Base-by-base conservation (phyloP, 805 yeast species). In the Cyberlindnera euphorbiae region DNA sequence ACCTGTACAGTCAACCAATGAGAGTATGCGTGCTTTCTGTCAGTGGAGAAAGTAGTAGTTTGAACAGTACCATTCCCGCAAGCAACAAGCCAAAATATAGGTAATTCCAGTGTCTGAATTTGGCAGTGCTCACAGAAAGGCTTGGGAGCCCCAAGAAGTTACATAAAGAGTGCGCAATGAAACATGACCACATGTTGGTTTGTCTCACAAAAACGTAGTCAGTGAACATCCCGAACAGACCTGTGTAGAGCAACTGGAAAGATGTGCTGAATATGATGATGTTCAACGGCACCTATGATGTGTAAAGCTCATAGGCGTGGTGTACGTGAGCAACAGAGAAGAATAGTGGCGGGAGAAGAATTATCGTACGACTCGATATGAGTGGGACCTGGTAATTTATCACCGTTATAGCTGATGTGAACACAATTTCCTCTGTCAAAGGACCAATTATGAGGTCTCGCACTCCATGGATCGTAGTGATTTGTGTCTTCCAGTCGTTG, bases 311-410 rank as follows among this genome's bases (percentile, higher is more conserved):
- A 44, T 64, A 64, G 3, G 75, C 87, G 54, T 86, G 95, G 52
- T 86, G 90, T 16, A 82, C 33, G 58, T 86, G 96, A 1, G 94
- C 93, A 17, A 81, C 48, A 1, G 89, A 88, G 62, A 86, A 86
- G 38, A 77, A 66, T 7, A 76, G 49, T 1, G 95, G 93, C 1
- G 84, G 69, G 19, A 59, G 52, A 13, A 49, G 45, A 1, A 73
- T 53, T 15, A 63, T 42, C 8, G 40, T n/a, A 27, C 35, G 42
- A 23, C 36, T 38, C 17, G 49, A 28, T 21, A 45, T 30, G 17
- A 26, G 28, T 7, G 44, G 33, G 2, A 49, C 46, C 16, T 64
- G 67, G 6, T 47, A 36, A 46, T 55, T 49, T 39, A 58, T 38
- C 30, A 60, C 45, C 39, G 63, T 39, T 42, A 71, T 40, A 45